Evolutionary conservation across 495 filamentous ascomycete species (phyloP), one percentile per base, ranked within the genome.

Genomic region (Aspergillus wentii): DNA sequence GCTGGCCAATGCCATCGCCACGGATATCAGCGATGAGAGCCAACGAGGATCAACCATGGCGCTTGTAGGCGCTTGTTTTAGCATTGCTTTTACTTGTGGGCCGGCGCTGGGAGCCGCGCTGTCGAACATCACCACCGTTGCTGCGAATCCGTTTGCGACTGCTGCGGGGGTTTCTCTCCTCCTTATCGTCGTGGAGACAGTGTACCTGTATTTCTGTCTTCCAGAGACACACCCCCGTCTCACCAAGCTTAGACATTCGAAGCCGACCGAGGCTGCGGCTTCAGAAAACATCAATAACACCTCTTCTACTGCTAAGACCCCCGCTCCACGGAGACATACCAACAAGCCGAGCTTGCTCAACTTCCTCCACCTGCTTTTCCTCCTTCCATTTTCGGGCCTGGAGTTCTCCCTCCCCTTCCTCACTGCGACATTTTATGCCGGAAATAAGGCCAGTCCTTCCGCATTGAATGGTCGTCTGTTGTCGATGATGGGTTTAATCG

Each of bases 361-460:
- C 56, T 55, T 82, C 5, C 79, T 88, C 0, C 92, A 99, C 57
- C 78, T 99, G 53, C 57, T 80, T 30, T 99, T 99, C 65, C 78
- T 99, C 38, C 79, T 99, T 8, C 94, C 94, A 49, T 99, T 99
- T 62, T 92, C 86, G 16, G 92, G 92, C 35, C 84, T 99, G 81
- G 92, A 99, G 51, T 97, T 95, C 48, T 69, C 68, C 26, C 80
- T 99, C 0, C 88, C 92, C 1, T 99, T 99, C 65, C 86, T 97
- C 75, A 97, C 94, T 0, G 92, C 89, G 47, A 90, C 95, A 39
- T 74, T 97, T 23, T 96, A 95, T 59, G 74, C 72, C 4, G 58
- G 43, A 17, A 87, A 40, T 10, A 56, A 43, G 5, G 47, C 52
- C 26, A 65, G 58, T 33, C 68, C 77, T n/a, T 82, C 88, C 4